Evolutionary conservation across 2,329 filamentous ascomycete genomes (phyloP).

Genomic region (Blastomyces parvus): DNA sequence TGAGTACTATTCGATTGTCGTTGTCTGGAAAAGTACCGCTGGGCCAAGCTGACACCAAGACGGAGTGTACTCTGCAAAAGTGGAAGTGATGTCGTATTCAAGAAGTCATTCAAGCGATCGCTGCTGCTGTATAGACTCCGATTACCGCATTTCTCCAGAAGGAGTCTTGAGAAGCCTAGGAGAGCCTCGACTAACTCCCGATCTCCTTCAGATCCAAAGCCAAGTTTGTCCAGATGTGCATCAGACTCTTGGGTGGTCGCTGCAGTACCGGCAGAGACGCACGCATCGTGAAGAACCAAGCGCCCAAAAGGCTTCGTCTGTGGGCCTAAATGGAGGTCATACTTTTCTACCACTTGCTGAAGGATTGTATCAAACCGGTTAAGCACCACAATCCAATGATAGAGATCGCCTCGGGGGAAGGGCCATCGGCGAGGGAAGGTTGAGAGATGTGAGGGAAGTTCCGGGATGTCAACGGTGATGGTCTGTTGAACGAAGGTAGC

Average conservation of each 20-base stretch:
- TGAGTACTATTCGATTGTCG: constrained; percentile 54
- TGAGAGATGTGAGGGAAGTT: constrained; percentile 65
- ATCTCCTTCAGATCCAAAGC: constrained; percentile 67
- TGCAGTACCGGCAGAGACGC: constrained; percentile 53
- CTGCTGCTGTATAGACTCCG: constrained; percentile 94
- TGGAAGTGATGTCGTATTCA: constrained; percentile 75
- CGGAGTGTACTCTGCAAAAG: constrained; percentile 70
- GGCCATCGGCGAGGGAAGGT: constrained; percentile 86
- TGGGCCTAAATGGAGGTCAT: constrained; percentile 68
- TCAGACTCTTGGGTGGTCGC: constrained; percentile 46
- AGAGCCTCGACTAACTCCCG: constrained; percentile 67
- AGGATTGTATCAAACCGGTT: constrained; percentile 89
- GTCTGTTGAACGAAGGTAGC: constrained; percentile 67
- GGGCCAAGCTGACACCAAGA: constrained; percentile 74
- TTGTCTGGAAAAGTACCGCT: constrained; percentile 85
- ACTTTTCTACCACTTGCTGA: constrained; percentile 69
- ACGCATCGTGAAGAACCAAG: constrained; percentile 26
- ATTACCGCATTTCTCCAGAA: constrained; percentile 93
- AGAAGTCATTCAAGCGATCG: constrained; percentile 72
- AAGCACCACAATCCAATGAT: constrained; percentile 93
- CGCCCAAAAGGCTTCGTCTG: constrained; percentile 65
- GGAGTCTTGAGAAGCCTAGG: constrained; percentile 73
- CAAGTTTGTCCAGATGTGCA: constrained; percentile 48
- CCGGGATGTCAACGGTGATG: constrained; percentile 58
- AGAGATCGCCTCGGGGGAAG: constrained; percentile 88